Conservation (phyloP, 768 basidiomycete species). For the Sarcodon sp. region DNA sequence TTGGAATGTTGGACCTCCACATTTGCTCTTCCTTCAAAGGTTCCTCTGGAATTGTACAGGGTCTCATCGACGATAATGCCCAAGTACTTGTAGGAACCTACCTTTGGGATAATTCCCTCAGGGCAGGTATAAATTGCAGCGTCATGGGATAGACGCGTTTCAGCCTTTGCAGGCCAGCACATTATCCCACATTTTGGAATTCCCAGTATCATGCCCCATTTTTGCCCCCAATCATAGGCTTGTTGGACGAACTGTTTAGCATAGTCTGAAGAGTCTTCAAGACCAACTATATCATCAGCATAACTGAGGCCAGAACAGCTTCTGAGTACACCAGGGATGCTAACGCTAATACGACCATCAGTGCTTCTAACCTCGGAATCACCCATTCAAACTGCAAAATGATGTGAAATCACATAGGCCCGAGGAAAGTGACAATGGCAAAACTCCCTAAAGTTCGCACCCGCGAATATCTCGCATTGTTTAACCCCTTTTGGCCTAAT, state of each 20-base stretch:
- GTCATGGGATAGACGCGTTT: neutral
- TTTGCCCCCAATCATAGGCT: neutral
- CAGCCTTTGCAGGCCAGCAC: neutral
- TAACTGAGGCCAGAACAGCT: conserved; percentile 1
- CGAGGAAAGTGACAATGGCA: no score
- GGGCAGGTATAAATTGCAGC: neutral
- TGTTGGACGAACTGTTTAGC: neutral
- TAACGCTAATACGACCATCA: no score
- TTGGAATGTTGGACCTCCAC: neutral
- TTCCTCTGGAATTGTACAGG: neutral
- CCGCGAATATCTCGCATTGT: no score
- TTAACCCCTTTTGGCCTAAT: no score
- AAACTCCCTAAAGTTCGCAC: no score
- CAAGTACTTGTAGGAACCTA: conserved; percentile 21
- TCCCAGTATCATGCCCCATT: neutral
- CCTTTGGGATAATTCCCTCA: conserved; percentile 2
- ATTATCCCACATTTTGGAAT: neutral
- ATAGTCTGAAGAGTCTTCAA: conserved; percentile 8
- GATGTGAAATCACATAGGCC: no score
- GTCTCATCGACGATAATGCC: conserved; percentile 17
- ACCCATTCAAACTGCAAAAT: no score
- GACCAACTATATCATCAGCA: conserved; percentile 2
- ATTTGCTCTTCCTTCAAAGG: neutral
- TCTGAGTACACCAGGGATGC: no score
- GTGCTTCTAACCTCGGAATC: no score